Base-by-base conservation (phyloP, 345 rosid species). In the Populus euphratica region DNA sequence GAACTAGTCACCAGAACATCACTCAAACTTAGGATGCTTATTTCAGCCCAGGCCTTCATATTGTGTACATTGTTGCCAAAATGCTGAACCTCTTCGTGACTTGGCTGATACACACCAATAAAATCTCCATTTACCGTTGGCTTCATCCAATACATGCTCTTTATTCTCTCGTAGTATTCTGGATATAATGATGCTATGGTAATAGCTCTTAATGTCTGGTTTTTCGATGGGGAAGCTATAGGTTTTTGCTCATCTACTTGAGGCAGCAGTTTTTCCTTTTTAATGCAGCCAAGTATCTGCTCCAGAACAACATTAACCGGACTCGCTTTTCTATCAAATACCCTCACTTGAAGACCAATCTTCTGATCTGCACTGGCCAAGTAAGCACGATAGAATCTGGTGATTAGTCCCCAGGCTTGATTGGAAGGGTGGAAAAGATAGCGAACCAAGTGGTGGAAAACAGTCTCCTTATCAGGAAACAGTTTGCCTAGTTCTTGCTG, bases 391-490 rank as follows among this genome's bases (percentile, higher is more conserved):
- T 80, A 71, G 49, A 52, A 80, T 9, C 83, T 63, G 14, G 73
- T 75, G 38, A 80, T 70, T 1, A 76, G 83, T 66, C 79, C 79
- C 83, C 80, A 81, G 5, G 80, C 83, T 27, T 72, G 17, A 21
- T 76, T 72, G 14, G 83, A 81, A 2, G 83, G 83, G 76, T 61
- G 71, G 52, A 81, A 81, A 33, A 81, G 74, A 69, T 81, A 81
- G 17, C 69, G 65, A 10, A 62, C 73, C 76, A 81, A 8, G 66
- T 76, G 76, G 47, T 81, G 77, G 65, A 81, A 77, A 61, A 81
- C 74, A 16, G 71, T 41, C 47, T 76, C 77, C 59, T 68, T 81
- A 7, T 81, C 77, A 23, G 77, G 80, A 47, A 76, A 81, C 63
- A 81, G 29, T 2, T 17, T 81, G 74, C 6, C 70, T 18, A 77